Evolutionary conservation across 164 flowering plant species (phyloP).

Genomic region (Protea cynaroides): DNA sequence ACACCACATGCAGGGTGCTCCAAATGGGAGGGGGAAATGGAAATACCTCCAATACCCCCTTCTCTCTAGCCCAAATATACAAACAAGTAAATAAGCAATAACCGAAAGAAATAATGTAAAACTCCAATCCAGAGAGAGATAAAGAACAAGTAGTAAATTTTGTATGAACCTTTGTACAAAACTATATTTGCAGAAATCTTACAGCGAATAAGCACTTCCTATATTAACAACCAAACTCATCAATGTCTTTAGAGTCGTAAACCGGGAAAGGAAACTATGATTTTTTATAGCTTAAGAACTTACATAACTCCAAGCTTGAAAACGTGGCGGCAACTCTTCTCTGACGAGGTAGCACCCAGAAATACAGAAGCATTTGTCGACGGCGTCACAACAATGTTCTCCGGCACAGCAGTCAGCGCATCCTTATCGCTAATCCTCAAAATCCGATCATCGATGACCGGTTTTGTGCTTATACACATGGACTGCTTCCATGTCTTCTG

Average conservation of each 20-base stretch:
- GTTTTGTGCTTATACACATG: constrained; percentile 27
- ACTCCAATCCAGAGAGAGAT: too few relatives aligned
- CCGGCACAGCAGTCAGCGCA: constrained; percentile 41
- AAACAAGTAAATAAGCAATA: too few relatives aligned
- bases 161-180: background rate
- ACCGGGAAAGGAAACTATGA: background rate
- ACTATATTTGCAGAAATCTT: background rate
- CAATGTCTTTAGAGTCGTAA: too few relatives aligned
- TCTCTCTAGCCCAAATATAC: too few relatives aligned
- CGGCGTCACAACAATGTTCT: constrained; percentile 38
- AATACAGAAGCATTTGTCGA: constrained; percentile 18
- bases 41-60: too few relatives aligned
- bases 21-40: too few relatives aligned
- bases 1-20: too few relatives aligned
- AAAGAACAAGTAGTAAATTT: too few relatives aligned
- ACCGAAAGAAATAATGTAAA: too few relatives aligned
- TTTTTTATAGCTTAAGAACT: constrained; percentile 3
- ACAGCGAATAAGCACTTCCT: too few relatives aligned
- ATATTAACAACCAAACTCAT: too few relatives aligned
- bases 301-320: constrained; percentile 64
- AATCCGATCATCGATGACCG: constrained; percentile 30
- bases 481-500: constrained; percentile 19
- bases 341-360: constrained; percentile 20
- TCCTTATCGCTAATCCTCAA: constrained; percentile 37
- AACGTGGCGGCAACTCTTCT: constrained; percentile 30